Evolutionary conservation across 208 protist species (phyloP).

Genomic region (Trypanosoma theileri): DNA sequence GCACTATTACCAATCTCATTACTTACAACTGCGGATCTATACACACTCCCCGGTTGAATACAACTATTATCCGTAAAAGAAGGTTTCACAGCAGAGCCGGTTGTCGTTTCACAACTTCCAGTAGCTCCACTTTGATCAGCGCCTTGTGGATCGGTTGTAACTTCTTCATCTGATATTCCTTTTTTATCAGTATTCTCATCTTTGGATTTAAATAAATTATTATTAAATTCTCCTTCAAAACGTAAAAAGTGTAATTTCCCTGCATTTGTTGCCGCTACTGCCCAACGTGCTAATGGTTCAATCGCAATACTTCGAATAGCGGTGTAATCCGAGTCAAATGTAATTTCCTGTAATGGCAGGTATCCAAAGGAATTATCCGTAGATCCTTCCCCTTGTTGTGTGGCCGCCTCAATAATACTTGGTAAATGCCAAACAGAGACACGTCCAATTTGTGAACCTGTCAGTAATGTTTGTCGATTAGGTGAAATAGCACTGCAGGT

Average conservation of each 20-base stretch:
- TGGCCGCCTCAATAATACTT: conserved; percentile 53
- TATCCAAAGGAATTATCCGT: conserved; percentile 30
- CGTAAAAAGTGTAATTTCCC: conserved; percentile 83
- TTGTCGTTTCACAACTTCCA: background rate
- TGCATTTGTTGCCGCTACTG: conserved; percentile 73
- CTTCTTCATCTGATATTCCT: background rate
- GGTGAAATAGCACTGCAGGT: conserved; percentile 76
- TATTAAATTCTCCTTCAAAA: conserved; percentile 26
- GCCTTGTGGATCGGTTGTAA: background rate
- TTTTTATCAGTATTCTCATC: conserved; percentile 9
- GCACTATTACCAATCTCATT: conserved; percentile 40
- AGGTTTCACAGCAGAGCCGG: too few species aligned
- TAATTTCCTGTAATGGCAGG: conserved; percentile 70
- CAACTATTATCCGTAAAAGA: conserved; percentile 13
- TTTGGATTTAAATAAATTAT: too few species aligned
- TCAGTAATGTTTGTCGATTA: conserved; percentile 69
- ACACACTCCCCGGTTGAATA: conserved; percentile 40
- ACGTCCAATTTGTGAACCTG: conserved; percentile 80
- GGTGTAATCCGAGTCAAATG: conserved; percentile 77
- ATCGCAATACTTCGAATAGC: conserved; percentile 81
- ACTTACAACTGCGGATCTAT: conserved; percentile 62
- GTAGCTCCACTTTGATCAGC: background rate
- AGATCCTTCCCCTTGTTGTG: conserved; percentile 18
- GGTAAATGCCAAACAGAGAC: conserved; percentile 84
- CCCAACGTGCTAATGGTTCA: conserved; percentile 70